phyloP scores from a whole-genome alignment of 179 eudicot genomes.

The Patellifolia procumbens region DNA sequence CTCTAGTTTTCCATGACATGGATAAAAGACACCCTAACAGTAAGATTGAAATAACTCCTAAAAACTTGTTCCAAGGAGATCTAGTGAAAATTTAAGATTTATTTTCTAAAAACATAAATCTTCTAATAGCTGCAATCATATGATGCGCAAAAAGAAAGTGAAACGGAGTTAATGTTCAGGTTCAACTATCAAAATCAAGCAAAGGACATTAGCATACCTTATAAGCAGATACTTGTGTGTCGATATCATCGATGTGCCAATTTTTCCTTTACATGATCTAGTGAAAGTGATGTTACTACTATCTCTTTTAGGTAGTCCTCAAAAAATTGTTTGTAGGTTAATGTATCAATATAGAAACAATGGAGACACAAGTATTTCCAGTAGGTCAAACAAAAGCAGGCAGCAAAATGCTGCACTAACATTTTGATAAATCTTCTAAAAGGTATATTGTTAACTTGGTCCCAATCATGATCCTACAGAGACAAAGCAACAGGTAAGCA shows the following conservation, averaged over 20 bases:
- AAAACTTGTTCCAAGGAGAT: neutral
- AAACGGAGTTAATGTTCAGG: neutral
- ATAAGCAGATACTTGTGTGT: neutral
- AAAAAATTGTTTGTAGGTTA: neutral
- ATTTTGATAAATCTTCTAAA: neutral
- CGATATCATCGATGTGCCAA: slow-evolving; percentile 8
- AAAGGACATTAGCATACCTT: slow-evolving; percentile 6
- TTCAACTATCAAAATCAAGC: neutral
- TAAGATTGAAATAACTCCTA: neutral
- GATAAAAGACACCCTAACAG: neutral
- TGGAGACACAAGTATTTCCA: neutral
- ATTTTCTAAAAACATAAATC: neutral
- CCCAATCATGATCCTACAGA: neutral
- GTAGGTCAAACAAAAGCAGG: slow-evolving; percentile 8
- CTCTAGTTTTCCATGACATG: neutral
- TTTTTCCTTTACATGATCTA: slow-evolving; percentile 4
- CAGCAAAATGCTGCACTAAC: slow-evolving; percentile 5
- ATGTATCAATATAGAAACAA: neutral
- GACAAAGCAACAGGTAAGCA: slow-evolving; percentile 9
- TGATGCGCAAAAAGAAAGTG: neutral
- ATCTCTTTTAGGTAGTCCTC: neutral
- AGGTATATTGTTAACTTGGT: neutral
- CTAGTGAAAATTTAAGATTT: neutral
- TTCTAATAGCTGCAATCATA: neutral
- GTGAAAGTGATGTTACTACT: neutral